Conservation (phyloP, 139 green algal genomes). For the Tetradesmus lagerheimii region DNA sequence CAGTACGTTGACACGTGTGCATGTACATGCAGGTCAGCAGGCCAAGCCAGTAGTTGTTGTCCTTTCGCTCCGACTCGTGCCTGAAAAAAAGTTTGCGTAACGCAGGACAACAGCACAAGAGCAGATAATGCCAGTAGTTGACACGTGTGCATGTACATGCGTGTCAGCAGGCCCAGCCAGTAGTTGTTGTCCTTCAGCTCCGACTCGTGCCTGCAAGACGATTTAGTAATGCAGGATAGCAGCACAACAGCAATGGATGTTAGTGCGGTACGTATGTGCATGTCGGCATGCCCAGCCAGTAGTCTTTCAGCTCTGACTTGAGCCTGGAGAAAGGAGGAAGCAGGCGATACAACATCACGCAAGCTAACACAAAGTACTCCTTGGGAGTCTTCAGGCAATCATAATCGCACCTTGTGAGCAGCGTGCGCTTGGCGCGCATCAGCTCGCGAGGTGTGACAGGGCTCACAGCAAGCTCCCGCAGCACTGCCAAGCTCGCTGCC, state of each 20-base stretch:
- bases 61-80: conserved; percentile 97
- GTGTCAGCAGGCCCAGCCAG: conserved; percentile 94
- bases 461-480: conserved; percentile 76
- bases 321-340: conserved; percentile 79
- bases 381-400: too few relatives aligned
- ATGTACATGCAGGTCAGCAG: conserved; percentile 50
- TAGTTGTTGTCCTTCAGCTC: conserved; percentile 97
- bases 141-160: too few relatives aligned
- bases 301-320: conserved; percentile 94
- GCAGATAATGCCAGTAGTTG: too few relatives aligned
- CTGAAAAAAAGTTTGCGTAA: conserved; percentile 39
- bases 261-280: too few relatives aligned
- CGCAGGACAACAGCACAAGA: not conserved
- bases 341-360: too few relatives aligned
- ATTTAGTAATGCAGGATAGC: not conserved
- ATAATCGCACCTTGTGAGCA: conserved; percentile 43
- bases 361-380: too few relatives aligned
- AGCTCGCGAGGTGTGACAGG: conserved; percentile 85
- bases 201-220: conserved; percentile 84
- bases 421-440: conserved; percentile 47
- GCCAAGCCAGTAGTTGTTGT: conserved; percentile 94
- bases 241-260: not conserved
- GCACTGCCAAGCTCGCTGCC: conserved; percentile 81
- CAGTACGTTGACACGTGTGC: too few relatives aligned
- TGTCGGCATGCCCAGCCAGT: conserved; percentile 94